phyloP scores from a whole-genome alignment of 164 flowering plant species.

The Kalanchoe fedtschenkoi region DNA sequence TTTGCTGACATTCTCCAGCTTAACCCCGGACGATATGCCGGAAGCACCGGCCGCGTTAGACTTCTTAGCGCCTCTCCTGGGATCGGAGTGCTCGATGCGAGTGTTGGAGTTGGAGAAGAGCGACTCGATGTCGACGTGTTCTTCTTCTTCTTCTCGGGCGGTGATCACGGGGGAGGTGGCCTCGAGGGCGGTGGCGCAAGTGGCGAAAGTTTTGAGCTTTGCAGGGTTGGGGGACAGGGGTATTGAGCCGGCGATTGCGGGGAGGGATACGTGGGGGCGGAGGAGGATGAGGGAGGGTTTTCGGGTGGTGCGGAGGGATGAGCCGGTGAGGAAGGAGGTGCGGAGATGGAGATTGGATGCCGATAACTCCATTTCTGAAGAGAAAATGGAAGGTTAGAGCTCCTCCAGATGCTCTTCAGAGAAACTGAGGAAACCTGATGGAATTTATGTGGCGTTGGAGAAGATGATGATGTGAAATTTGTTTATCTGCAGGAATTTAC shows the following conservation, averaged over 20 bases:
- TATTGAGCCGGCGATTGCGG: not conserved
- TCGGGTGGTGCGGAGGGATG: not conserved
- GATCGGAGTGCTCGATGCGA: conserved; percentile 13
- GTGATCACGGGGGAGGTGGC: conserved; percentile 30
- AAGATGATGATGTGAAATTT: not conserved
- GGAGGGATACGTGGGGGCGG: not conserved
- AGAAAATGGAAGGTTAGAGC: not conserved
- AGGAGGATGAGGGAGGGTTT: not conserved
- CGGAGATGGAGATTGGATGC: conserved; percentile 2
- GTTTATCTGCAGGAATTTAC: too few species aligned
- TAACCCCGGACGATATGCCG: conserved; percentile 72
- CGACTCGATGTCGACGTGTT: conserved; percentile 41
- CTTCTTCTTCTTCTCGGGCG: conserved; percentile 2
- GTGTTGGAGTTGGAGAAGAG: conserved; percentile 44
- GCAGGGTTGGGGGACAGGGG: not conserved
- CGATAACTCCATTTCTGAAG: not conserved
- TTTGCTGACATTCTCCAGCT: conserved; percentile 80
- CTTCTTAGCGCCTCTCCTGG: conserved; percentile 22
- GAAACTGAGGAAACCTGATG: too few species aligned
- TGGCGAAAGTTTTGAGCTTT: conserved; percentile 12
- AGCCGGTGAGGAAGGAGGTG: not conserved
- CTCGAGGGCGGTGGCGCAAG: conserved; percentile 39
- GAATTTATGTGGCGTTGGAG: too few species aligned
- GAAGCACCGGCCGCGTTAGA: conserved; percentile 49
- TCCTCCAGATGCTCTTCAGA: not conserved